Conservation (phyloP, 371 early-diverging fungal genomes). For the Mortierella sp. region DNA sequence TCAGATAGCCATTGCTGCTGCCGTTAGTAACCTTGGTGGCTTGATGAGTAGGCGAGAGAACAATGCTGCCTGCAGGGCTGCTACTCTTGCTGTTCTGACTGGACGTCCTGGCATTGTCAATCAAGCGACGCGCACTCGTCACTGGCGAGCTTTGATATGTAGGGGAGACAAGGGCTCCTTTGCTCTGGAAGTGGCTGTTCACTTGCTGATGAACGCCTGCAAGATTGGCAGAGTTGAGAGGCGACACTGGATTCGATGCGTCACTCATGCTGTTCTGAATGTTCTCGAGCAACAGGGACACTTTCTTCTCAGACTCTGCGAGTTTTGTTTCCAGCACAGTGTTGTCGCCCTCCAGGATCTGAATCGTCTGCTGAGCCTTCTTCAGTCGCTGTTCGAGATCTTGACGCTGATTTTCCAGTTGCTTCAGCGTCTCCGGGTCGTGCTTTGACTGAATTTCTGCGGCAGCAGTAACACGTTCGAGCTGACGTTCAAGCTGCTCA, state of each 20-base stretch:
- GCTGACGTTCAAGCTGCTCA: constrained; percentile 38
- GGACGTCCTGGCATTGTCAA: constrained; percentile 11
- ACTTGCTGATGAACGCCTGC: constrained; percentile 41
- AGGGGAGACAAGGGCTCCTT: background rate
- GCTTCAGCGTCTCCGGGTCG: constrained; percentile 3
- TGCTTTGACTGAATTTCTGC: constrained; percentile 13
- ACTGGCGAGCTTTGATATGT: constrained; percentile 6
- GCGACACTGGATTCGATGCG: constrained; percentile 33
- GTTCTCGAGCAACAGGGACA: constrained; percentile 37
- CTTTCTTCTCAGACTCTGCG: constrained; percentile 47
- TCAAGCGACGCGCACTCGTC: constrained; percentile 11
- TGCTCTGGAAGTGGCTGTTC: constrained; percentile 4
- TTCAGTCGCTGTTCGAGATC: constrained; percentile 43
- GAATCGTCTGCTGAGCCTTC: constrained; percentile 33
- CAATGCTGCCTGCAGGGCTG: background rate
- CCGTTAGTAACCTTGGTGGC: background rate
- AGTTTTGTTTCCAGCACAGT: constrained; percentile 41
- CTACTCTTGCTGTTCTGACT: constrained; percentile 9
- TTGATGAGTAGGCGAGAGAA: constrained; percentile 3
- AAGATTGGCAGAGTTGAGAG: constrained; percentile 37
- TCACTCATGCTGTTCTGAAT: constrained; percentile 30
- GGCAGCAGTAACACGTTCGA: constrained; percentile 22
- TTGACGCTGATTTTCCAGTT: constrained; percentile 29
- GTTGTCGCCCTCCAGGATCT: constrained; percentile 38
- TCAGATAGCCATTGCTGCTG: constrained; percentile 9